Evolutionary conservation across 495 filamentous ascomycete genomes (phyloP).

Genomic region (Hypoxylon fragiforme): DNA sequence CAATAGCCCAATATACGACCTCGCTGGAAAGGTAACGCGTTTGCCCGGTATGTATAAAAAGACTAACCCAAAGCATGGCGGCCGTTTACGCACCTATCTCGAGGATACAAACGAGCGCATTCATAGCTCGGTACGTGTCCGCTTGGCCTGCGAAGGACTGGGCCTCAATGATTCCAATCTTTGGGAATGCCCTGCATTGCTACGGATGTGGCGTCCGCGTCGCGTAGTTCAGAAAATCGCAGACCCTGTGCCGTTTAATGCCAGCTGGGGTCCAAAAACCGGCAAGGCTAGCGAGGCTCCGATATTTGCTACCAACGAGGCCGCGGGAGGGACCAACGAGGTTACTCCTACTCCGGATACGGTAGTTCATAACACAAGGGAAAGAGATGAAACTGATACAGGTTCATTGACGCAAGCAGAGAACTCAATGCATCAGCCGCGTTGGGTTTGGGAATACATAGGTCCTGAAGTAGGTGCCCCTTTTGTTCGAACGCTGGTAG

Average conservation of each 20-base stretch:
- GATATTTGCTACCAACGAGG: conserved; percentile 2
- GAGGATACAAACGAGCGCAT: conserved; percentile 66
- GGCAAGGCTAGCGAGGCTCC: neutral
- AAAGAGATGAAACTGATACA: neutral
- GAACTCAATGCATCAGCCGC: conserved; percentile 18
- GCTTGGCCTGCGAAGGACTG: conserved; percentile 56
- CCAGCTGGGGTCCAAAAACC: conserved; percentile 41
- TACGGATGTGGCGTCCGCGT: conserved; percentile 45
- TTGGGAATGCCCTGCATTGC: conserved; percentile 58
- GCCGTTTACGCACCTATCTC: conserved; percentile 49
- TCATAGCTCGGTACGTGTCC: conserved; percentile 62
- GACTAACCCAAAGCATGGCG: conserved; percentile 54
- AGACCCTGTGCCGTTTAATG: conserved; percentile 43
- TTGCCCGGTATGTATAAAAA: conserved; percentile 63
- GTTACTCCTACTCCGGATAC: neutral
- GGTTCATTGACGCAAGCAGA: neutral
- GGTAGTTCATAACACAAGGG: neutral
- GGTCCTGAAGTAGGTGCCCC: conserved; percentile 47
- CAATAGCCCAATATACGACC: conserved; percentile 51
- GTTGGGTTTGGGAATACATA: conserved; percentile 58
- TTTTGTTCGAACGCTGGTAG: conserved; percentile 43
- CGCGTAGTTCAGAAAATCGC: conserved; percentile 31
- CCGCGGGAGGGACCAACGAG: neutral
- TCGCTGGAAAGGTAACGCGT: conserved; percentile 55
- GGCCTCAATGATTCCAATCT: conserved; percentile 57